Base-by-base conservation (phyloP, 1,284 basidiomycete species). In the Erythrobasidium hasegawianum region DNA sequence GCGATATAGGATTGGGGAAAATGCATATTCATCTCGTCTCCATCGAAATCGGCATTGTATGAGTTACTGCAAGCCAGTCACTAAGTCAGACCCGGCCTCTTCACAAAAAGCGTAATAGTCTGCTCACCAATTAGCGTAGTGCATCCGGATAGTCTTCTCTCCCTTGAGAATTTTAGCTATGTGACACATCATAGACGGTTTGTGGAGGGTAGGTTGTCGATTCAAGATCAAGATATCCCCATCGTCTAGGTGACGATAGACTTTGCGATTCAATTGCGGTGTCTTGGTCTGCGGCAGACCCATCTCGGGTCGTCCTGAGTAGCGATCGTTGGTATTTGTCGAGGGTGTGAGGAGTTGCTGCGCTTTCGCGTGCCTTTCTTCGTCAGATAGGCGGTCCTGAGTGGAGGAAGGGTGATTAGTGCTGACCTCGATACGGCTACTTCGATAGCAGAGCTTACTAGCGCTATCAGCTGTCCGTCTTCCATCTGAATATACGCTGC, bases 111-210 rank as follows among this genome's bases (percentile, higher is more conserved):
- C n/a, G n/a, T n/a, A n/a, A n/a, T n/a, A n/a, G n/a, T n/a, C n/a
- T 11, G 43, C 43, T 47, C 22, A 47, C 89, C 96, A 98, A 76
- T 98, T 98, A 55, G 96, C 96, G 76, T 99, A 98, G 81, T 99
- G 96, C 95, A 99, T 97, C 38, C 96, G 86, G 77, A 99, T 98
- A 0, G 96, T 98, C 82, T 97, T 97, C 79, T 99, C 96, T 54
- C 95, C 96, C 69, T 87, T 85, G 69, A 99, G 79, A 14, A 98
- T 89, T 70, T 88, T 87, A 24, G 95, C 96, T 72, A 86, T 88
- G 79, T 99, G 96, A 11, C 88, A 89, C 96, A 99, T 99, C 95
- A 99, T 99, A 81, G 89, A 93, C n/a, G 96, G 95, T 77, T 98
- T 98, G 79, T 99, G 96, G 67, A 99, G 81, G 0, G 96, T 98